phyloP scores from a whole-genome alignment of 2,329 filamentous ascomycete species.

The Penicillium polonicum region DNA sequence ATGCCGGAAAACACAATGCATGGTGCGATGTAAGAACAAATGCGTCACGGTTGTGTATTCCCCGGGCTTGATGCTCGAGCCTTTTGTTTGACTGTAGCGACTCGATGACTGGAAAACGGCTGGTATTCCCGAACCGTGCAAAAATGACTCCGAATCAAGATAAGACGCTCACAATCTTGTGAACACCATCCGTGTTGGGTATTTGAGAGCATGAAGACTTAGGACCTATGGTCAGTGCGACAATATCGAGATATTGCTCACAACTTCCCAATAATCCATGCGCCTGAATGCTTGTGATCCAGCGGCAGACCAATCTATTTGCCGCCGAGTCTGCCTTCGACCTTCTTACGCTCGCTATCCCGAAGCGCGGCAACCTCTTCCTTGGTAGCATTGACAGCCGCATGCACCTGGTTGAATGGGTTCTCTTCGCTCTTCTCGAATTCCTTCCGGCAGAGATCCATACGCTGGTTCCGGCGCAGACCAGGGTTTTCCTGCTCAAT shows the following conservation, averaged over 20 bases:
- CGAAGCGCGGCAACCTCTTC: slow-evolving; percentile 71
- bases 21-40: not conserved
- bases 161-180: not conserved
- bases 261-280: not conserved
- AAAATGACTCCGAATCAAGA: not conserved
- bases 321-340: slow-evolving; percentile 64
- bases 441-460: slow-evolving; percentile 81
- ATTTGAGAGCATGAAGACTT: slow-evolving; percentile 1
- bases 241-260: slow-evolving; percentile 18
- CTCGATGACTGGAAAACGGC: not conserved
- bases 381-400: slow-evolving; percentile 71
- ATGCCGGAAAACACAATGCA: slow-evolving; percentile 8
- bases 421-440: slow-evolving; percentile 95
- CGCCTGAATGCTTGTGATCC: not conserved
- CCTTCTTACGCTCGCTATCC: slow-evolving; percentile 67
- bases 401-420: slow-evolving; percentile 84
- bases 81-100: not conserved
- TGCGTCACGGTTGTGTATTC: not conserved
- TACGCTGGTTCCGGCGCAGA: slow-evolving; percentile 77
- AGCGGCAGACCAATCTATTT: slow-evolving; percentile 18
- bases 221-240: not conserved
- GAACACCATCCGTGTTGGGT: not conserved
- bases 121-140: not conserved
- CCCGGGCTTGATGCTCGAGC: not conserved
- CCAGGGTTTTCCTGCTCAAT: slow-evolving; percentile 82